Evolutionary conservation across 2,329 filamentous ascomycete genomes (phyloP), one percentile per base, ranked within the genome.

Genomic region (Colletotrichum gloeosporioides): DNA sequence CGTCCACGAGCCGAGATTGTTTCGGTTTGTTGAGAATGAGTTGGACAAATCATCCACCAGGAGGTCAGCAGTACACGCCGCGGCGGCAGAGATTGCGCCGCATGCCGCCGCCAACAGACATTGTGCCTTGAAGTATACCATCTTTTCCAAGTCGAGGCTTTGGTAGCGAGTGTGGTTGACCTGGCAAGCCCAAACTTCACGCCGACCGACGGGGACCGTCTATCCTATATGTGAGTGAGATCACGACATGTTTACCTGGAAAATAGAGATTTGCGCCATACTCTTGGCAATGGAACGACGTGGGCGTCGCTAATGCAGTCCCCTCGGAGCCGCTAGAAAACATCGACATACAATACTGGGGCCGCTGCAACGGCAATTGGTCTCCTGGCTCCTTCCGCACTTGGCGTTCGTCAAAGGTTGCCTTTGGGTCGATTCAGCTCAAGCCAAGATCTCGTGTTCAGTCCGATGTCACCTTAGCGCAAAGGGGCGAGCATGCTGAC

Each of bases 1-100:
- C 25, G 84, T 85, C 79, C 81, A 85, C 65, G 81, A 80, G 5
- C 81, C 82, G 6, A 85, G 79, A 61, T 80, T 82, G 78, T 86
- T 85, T 64, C 78, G 78, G 71, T 82, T 81, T 22, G 77, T 82
- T 8, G 82, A 79, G 64, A 80, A 83, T 1, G 83, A 84, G 36
- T 79, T 78, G 55, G 79, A 79, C 71, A 85, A 82, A 77, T 85
- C 82, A 66, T 85, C 83, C 61, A 85, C 80, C 13, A 84, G 22
- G 25, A 84, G 79, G 73, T 83, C 80, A 6, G 78, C 78, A 1
- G 72, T 79, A 59, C 84, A 85, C 67, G 76, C 79, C 18, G 78
- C 79, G 69, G 71, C 68, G n/a, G 31, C 75, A 78, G 71, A 76
- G 3, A 78, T 65, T 32, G 76, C 73, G 36, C 32, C 62, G 66